Percentiles rank a stretch among this genome's conserved stretches.
Evolutionary conservation across 2,329 filamentous ascomycete species (phyloP).

Genomic region (Didymella keratinophila): DNA sequence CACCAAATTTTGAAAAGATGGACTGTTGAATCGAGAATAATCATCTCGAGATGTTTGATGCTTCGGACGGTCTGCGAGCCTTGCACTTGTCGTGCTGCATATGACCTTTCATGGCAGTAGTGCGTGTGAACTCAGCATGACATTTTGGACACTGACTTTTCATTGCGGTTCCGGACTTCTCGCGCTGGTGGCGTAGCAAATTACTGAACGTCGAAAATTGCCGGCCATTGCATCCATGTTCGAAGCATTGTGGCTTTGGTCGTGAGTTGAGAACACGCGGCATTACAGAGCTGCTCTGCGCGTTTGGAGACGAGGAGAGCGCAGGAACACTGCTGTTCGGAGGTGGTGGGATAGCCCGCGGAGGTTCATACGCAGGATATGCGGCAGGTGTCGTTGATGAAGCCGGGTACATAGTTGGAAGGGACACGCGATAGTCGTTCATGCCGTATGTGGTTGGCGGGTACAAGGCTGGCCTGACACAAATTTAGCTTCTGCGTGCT

Average conservation of each 20-base stretch:
- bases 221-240: constrained; percentile 93
- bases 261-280: constrained; percentile 74
- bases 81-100: constrained; percentile 91
- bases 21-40: background rate
- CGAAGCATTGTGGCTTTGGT: constrained; percentile 96
- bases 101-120: constrained; percentile 87
- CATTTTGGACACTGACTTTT: constrained; percentile 92
- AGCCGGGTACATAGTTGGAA: constrained; percentile 50
- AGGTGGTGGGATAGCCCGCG: constrained; percentile 33
- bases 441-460: constrained; percentile 46
- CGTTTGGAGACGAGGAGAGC: constrained; percentile 39
- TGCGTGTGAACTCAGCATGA: constrained; percentile 91
- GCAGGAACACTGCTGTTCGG: constrained; percentile 30
- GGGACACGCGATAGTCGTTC: constrained; percentile 41
- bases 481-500: background rate
- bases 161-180: constrained; percentile 89
- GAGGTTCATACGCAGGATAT: constrained; percentile 45
- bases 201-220: constrained; percentile 98
- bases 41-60: constrained; percentile 30
- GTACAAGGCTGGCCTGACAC: constrained; percentile 41
- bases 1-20: background rate
- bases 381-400: constrained; percentile 41
- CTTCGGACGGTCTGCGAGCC: constrained; percentile 63
- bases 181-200: constrained; percentile 86
- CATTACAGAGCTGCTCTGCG: constrained; percentile 39